Evolutionary conservation across 768 basidiomycete genomes (phyloP), one percentile per base, ranked within the genome.

Genomic region (Boletellus ananiceps): DNA sequence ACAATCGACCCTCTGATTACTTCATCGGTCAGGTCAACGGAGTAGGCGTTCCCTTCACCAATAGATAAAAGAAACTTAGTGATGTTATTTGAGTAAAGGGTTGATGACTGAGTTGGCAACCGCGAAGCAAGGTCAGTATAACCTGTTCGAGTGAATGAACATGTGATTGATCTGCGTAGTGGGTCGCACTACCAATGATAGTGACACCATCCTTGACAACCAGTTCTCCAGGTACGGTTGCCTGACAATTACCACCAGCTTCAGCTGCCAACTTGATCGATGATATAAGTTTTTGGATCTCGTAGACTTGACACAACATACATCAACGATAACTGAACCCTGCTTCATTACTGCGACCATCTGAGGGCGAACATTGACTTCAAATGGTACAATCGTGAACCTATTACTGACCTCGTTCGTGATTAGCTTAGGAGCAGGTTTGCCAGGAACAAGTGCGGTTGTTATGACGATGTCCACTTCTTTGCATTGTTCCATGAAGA

Each of bases 311-410:
- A 49, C 8, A 52, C 3, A 29, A 59, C 66, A 43, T 54, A 68
- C 68, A 65, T 93, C 91, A 23, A 93, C 90, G 45, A 93, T 80
- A 25, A 93, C 83, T 5, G 91, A 93, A 21, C 91, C 91, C 70
- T 88, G 88, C 58, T 88, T 92, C 91, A 93, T 92, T n/a, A 83
- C 86, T 35, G 83, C 79, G 13, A 93, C 77, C 86, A 93, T 92
- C 73, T 76, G 46, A 8, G 50, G 27, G 49, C 3, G 34, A 37
- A 18, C 27, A 25, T 65, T 25, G 33, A 67, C 44, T 27, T 29
- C 13, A 14, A 34, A 42, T 27, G 18, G 8, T n/a, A 33, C 4
- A 8, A 27, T 21, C 8, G 15, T 31, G 38, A 12, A 23, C 14
- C 4, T 27, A 41, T 27, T 14, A 53, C 66, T 35, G 21, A 69